These are phyloP conservation scores for Suillus lakei DNA, from an alignment of 768 basidiomycete genomes.

Conservation along the genomic window DNA sequence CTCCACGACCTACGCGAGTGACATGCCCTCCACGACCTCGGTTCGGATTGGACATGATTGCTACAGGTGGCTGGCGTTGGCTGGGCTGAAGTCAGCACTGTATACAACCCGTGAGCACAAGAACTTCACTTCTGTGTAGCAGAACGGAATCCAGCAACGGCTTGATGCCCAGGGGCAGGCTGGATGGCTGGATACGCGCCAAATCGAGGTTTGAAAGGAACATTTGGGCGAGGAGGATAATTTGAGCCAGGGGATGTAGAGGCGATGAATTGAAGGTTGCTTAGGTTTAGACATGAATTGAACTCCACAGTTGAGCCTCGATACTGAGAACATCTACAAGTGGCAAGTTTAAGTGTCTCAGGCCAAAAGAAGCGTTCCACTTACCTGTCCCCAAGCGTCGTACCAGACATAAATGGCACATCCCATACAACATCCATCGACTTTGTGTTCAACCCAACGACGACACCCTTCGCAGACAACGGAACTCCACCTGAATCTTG, in stretches of 20 bases:
- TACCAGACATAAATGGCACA: slow-evolving; percentile 91
- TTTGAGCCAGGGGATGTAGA: slow-evolving; percentile 65
- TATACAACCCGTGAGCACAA: slow-evolving; percentile 1
- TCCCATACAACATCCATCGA: slow-evolving; percentile 98
- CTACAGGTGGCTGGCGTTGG: slow-evolving; percentile 45
- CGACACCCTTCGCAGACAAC: slow-evolving; percentile 89
- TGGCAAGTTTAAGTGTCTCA: not conserved
- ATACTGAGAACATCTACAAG: slow-evolving; percentile 82
- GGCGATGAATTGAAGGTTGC: slow-evolving; percentile 82
- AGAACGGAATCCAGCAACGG: slow-evolving; percentile 70
- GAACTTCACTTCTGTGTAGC: slow-evolving; percentile 42
- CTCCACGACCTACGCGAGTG: slow-evolving; percentile 14
- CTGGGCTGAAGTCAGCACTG: slow-evolving; percentile 2
- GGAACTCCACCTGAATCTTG: slow-evolving; percentile 94
- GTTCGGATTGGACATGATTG: slow-evolving; percentile 82
- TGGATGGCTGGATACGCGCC: slow-evolving; percentile 69
- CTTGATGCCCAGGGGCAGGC: slow-evolving; percentile 54
- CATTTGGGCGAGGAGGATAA: slow-evolving; percentile 50
- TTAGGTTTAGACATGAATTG: slow-evolving; percentile 88
- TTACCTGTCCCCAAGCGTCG: slow-evolving; percentile 83
- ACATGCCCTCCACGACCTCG: slow-evolving; percentile 39
- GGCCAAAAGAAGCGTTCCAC: slow-evolving; percentile 7
- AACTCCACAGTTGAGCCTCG: slow-evolving; percentile 90
- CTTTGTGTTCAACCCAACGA: slow-evolving; percentile 85
- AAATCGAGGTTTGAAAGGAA: slow-evolving; percentile 68